phyloP scores from a whole-genome alignment of 2,329 filamentous ascomycete species.

The Sporothrix brasiliensis region DNA sequence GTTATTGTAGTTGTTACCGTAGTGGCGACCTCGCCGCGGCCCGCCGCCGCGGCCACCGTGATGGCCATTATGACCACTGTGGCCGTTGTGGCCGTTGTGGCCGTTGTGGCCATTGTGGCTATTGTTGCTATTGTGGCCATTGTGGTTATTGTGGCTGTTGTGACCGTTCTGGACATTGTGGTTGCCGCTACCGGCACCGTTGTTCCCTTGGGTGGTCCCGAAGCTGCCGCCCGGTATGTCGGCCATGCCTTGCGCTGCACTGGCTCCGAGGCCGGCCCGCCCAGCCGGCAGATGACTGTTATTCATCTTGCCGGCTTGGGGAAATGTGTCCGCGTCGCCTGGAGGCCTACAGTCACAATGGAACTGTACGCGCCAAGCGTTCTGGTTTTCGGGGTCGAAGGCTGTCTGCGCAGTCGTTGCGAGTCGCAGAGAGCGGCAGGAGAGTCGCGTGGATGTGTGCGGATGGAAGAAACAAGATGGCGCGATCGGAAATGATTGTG shows the following conservation, averaged over 20 bases:
- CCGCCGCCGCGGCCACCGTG: slow-evolving; percentile 38
- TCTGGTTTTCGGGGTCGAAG: neutral
- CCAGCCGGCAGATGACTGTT: slow-evolving; percentile 76
- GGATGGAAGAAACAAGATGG: slow-evolving; percentile 6
- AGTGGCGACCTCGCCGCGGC: slow-evolving; percentile 44
- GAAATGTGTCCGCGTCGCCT: slow-evolving; percentile 43
- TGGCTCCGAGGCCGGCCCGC: slow-evolving; percentile 58
- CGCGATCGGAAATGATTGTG: slow-evolving; percentile 19
- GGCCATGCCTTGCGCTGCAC: slow-evolving; percentile 38
- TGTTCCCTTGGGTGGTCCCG: slow-evolving; percentile 39
- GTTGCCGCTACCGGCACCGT: slow-evolving; percentile 41
- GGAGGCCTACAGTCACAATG: slow-evolving; percentile 42
- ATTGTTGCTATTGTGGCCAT: slow-evolving; percentile 38
- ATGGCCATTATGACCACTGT: slow-evolving; percentile 37
- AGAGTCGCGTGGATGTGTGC: neutral
- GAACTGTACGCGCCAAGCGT: slow-evolving; percentile 29
- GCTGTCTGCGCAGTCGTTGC: neutral
- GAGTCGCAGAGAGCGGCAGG: slow-evolving; percentile 1
- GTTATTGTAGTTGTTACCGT: slow-evolving; percentile 39
- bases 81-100: slow-evolving; percentile 42
- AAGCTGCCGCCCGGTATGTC: slow-evolving; percentile 27
- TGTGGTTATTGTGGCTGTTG: slow-evolving; percentile 37
- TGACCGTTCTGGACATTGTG: slow-evolving; percentile 39
- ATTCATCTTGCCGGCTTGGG: slow-evolving; percentile 77
- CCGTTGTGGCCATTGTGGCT: slow-evolving; percentile 40